These are phyloP conservation scores for Podospora didyma DNA, from an alignment of 495 filamentous ascomycete species.

Conservation along the genomic window DNA sequence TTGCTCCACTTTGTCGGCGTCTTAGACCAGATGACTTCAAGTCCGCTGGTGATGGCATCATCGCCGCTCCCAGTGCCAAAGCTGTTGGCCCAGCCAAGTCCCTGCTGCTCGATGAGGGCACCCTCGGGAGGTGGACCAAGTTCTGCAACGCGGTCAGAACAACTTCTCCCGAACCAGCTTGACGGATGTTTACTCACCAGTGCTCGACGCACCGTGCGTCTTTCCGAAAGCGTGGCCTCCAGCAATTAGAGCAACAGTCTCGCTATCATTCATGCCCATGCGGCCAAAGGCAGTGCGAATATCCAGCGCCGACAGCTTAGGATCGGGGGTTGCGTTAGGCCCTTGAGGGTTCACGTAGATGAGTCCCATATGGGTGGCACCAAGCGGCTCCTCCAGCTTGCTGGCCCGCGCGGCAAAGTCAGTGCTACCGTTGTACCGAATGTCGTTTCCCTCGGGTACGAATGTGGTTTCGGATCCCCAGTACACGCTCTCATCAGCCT, in stretches of 20 bases:
- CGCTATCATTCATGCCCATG: conserved; percentile 77
- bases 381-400: conserved; percentile 59
- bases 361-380: conserved; percentile 65
- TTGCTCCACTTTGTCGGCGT: conserved; percentile 65
- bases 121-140: conserved; percentile 49
- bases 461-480: conserved; percentile 68
- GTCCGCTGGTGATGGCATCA: conserved; percentile 65
- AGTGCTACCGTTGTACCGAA: conserved; percentile 53
- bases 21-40: conserved; percentile 71
- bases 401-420: conserved; percentile 43
- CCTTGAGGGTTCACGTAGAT: conserved; percentile 78
- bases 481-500: conserved; percentile 66
- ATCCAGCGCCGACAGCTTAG: conserved; percentile 58
- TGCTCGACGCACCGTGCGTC: conserved; percentile 57
- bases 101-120: conserved; percentile 57
- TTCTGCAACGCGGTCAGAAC: too few species aligned
- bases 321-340: conserved; percentile 64
- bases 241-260: conserved; percentile 70
- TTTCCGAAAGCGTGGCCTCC: conserved; percentile 73
- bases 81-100: conserved; percentile 62
- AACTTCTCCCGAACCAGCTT: too few species aligned
- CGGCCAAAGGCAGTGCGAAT: conserved; percentile 68
- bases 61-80: conserved; percentile 56
- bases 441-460: conserved; percentile 57
- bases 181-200: neutral